A percentile compares a stretch with the other conserved stretches of the same genome.
Conservation (phyloP, 106 monocot species). For the Phalaenopsis equestris region DNA sequence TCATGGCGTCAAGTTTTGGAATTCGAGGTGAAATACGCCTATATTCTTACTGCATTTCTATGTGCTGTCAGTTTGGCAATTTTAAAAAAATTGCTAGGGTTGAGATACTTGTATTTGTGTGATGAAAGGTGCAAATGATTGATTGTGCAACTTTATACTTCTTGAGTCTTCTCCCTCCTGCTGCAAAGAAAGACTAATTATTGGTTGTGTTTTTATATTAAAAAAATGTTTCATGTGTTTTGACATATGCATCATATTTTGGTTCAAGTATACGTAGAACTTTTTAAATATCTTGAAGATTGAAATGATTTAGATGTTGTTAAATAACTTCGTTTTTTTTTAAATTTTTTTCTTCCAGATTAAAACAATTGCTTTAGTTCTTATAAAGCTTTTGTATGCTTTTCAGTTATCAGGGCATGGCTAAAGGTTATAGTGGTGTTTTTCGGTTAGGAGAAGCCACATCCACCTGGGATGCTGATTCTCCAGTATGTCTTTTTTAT, state of each 20-base stretch:
- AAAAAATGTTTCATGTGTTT: too few relatives aligned
- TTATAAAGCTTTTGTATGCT: background rate
- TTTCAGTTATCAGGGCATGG: constrained; percentile 91
- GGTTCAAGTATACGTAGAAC: background rate
- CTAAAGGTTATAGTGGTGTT: constrained; percentile 93
- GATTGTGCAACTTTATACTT: background rate
- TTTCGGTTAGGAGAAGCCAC: constrained; percentile 94
- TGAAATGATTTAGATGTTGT: background rate
- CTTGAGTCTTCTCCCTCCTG: too few relatives aligned
- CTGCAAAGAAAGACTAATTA: too few relatives aligned
- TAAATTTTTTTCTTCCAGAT: background rate
- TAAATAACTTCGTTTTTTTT: background rate
- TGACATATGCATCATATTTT: background rate
- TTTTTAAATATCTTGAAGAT: background rate
- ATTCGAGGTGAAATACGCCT: background rate
- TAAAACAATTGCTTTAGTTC: background rate
- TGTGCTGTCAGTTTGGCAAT: background rate
- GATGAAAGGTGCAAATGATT: background rate
- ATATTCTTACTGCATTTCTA: background rate
- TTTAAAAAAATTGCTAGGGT: background rate
- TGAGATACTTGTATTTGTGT: background rate
- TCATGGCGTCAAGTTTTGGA: background rate
- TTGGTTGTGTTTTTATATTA: too few relatives aligned
- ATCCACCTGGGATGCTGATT: constrained; percentile 99
- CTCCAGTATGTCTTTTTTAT: constrained; percentile 46